These are phyloP conservation scores for Crucihimalaya himalaica DNA, from an alignment of 345 rosid species.

Conservation along the genomic window DNA sequence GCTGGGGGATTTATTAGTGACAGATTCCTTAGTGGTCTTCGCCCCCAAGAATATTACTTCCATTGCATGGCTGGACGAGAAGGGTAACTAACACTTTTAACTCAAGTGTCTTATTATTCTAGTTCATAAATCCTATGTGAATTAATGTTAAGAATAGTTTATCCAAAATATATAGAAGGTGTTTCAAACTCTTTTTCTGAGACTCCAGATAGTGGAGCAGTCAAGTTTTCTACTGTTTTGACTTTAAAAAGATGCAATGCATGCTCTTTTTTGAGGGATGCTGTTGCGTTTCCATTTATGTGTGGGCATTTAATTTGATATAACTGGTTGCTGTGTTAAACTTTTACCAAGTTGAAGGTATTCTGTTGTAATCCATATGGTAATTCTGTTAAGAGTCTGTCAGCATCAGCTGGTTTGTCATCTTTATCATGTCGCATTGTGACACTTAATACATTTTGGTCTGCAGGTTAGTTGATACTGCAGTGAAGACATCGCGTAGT, in stretches of 20 bases:
- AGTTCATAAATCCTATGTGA: not conserved
- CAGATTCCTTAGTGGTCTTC: constrained; percentile 96
- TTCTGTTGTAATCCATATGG: constrained; percentile 10
- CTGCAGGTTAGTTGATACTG: constrained; percentile 92
- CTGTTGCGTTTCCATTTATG: not conserved
- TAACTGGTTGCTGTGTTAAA: constrained; percentile 3
- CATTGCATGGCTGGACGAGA: constrained; percentile 99
- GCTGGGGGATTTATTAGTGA: constrained; percentile 97
- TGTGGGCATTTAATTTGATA: not conserved
- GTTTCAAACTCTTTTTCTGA: not conserved
- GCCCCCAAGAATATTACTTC: constrained; percentile 99
- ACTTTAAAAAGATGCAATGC: not conserved
- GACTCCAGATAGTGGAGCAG: not conserved
- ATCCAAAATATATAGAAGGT: not conserved
- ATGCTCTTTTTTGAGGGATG: not conserved
- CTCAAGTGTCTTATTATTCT: not conserved
- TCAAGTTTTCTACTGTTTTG: not conserved
- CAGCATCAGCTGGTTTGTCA: not conserved
- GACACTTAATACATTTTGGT: constrained; percentile 24
- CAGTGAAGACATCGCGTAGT: constrained; percentile 99
- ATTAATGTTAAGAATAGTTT: not conserved
- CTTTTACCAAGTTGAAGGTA: not conserved
- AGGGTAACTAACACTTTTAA: constrained; percentile 60
- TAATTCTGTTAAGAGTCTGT: constrained; percentile 3
- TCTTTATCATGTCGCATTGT: constrained; percentile 11